Percentiles rank a stretch among this genome's conserved stretches.
These are phyloP conservation scores for Blastosporella zonata DNA, from an alignment of 1,284 basidiomycete genomes.

Conservation along the genomic window DNA sequence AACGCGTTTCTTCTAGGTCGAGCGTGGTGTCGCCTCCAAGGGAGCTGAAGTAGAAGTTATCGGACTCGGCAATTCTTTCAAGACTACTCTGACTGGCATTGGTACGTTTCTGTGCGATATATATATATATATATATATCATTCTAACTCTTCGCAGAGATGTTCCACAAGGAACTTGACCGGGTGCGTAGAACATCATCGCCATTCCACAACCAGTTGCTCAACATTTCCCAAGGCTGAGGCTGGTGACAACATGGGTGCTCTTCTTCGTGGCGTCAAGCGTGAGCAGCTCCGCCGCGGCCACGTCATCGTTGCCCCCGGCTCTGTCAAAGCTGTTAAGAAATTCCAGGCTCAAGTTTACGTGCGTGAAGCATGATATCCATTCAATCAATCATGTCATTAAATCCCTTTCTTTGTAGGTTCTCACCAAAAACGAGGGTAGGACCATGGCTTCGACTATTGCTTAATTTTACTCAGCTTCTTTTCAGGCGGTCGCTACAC, in stretches of 20 bases:
- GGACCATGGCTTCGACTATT: neutral
- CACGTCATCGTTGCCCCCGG: conserved; percentile 90
- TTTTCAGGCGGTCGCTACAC: conserved; percentile 83
- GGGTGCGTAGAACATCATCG: conserved; percentile 42
- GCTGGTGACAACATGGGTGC: conserved; percentile 99
- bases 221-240: conserved; percentile 60
- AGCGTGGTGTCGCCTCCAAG: conserved; percentile 92
- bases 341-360: conserved; percentile 93
- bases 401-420: conserved; percentile 41
- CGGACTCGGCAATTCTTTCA: conserved; percentile 81
- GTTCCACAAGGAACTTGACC: conserved; percentile 99
- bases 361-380: conserved; percentile 39
- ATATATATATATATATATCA: neutral
- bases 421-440: conserved; percentile 92
- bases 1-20: conserved; percentile 54
- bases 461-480: neutral
- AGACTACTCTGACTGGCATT: conserved; percentile 96
- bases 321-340: conserved; percentile 92
- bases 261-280: conserved; percentile 94
- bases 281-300: conserved; percentile 93
- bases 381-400: neutral
- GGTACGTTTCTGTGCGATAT: conserved; percentile 45
- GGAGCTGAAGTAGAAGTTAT: conserved; percentile 94
- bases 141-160: conserved; percentile 62
- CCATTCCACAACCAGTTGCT: conserved; percentile 1